A percentile compares a stretch with the other conserved stretches of the same genome.
Conservation (phyloP, 192 early-diverging fungal species). For the Linnemannia elongata region DNA sequence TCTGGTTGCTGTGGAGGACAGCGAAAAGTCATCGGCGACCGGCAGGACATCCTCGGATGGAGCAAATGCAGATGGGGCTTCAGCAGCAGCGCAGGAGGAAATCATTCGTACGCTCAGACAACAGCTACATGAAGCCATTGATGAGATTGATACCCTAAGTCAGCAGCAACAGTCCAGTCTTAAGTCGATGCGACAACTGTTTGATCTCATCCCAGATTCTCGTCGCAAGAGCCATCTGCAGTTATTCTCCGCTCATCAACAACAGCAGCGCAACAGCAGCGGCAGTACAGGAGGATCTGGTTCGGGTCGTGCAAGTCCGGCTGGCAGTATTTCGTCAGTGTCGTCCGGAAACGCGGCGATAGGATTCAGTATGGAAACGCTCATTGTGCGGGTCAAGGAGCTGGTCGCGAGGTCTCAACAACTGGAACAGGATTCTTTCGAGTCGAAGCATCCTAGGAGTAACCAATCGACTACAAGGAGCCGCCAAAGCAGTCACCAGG, state of each 20-base stretch:
- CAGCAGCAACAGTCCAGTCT: constrained; percentile 44
- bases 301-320: constrained; percentile 11
- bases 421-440: constrained; percentile 28
- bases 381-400: constrained; percentile 39
- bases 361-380: constrained; percentile 49
- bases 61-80: not conserved
- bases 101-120: constrained; percentile 4
- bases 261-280: constrained; percentile 8
- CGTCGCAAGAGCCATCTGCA: constrained; percentile 42
- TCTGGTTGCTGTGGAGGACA: constrained; percentile 42
- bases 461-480: not conserved
- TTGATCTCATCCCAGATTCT: constrained; percentile 37
- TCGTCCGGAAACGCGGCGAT: constrained; percentile 6
- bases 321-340: constrained; percentile 3
- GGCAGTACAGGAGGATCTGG: not conserved
- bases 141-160: constrained; percentile 37
- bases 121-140: constrained; percentile 50
- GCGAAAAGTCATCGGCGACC: not conserved
- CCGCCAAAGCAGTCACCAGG: constrained; percentile 8
- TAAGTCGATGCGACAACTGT: constrained; percentile 45
- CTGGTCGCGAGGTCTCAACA: constrained; percentile 22
- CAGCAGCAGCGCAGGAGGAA: not conserved
- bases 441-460: constrained; percentile 17
- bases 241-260: constrained; percentile 27
- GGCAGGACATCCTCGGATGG: not conserved